Base-by-base conservation (phyloP, 2,329 filamentous ascomycete species). In the Aspergillus candidus region DNA sequence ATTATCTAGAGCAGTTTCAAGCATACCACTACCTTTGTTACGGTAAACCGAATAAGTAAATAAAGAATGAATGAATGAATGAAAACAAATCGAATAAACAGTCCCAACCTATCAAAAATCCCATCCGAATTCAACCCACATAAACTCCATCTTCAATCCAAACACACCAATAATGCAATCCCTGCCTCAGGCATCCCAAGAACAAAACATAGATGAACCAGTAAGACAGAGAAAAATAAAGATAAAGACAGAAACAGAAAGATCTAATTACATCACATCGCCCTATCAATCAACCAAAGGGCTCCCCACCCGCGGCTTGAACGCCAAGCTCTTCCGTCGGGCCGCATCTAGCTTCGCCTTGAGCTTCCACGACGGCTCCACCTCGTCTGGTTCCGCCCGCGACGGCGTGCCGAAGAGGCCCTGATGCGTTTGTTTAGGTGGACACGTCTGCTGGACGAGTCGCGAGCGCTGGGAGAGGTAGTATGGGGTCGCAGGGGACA, bases 251-350 rank as follows among this genome's bases (percentile, higher is more conserved):
- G 34, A 39, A n/a, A 46, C 32, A 40, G 13, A 39, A 22, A 39
- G 47, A 47, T 35, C 22, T 36, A 48, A 46, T 55, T 54, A 61
- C 34, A 27, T 8, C 18, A 27, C 22, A 18, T 6, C 6, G 15
- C 18, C 8, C 6, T 8, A 27, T 27, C 4, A 27, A 27, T 73
- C 79, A 18, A 79, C 76, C 54, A 90, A 68, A 2, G 86, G 86
- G 63, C 86, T 90, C 13, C 78, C 82, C 46, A 88, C 70, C 67
- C 85, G 84, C 27, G 86, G 86, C 29, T 84, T 84, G 70, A 83
- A 88, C 59, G 87, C 84, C 63, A 88, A 62, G 59, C 84, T 91
- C 77, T 87, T 88, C 48, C 86, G 75, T 48, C 85, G 74, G 1
- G 84, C 85, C 10, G 83, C 80, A 74, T 86, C 80, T 48, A 90